Percentiles rank a stretch among this genome's conserved stretches.
phyloP scores from a whole-genome alignment of 1,139 yeast species.

The Magnusiomyces sp. region DNA sequence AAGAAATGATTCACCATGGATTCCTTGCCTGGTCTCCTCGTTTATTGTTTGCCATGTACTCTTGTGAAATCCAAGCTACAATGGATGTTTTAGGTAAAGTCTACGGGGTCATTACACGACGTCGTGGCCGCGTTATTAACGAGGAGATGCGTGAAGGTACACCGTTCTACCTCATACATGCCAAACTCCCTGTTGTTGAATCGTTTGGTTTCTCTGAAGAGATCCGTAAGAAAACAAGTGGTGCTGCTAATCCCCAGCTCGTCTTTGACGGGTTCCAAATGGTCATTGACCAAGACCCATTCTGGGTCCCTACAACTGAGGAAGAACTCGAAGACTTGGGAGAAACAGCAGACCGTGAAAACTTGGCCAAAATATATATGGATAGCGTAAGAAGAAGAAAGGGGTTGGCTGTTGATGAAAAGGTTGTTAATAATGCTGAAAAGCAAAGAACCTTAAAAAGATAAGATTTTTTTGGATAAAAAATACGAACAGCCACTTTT shows the following conservation, averaged over 20 bases:
- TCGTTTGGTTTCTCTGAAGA: constrained; percentile 97
- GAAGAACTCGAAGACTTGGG: constrained; percentile 93
- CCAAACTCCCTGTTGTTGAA: constrained; percentile 85
- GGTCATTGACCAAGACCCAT: constrained; percentile 78
- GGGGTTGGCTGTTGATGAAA: constrained; percentile 84
- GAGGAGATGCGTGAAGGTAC: constrained; percentile 99
- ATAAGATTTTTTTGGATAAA: constrained; percentile 5
- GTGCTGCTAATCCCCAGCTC: constrained; percentile 95
- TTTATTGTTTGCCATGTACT: constrained; percentile 81
- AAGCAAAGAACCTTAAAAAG: constrained; percentile 62
- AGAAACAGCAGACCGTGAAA: constrained; percentile 86
- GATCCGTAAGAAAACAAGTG: constrained; percentile 85
- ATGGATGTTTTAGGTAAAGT: constrained; percentile 93
- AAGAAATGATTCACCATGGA: constrained; percentile 63
- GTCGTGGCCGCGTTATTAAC: constrained; percentile 75
- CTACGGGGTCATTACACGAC: constrained; percentile 83
- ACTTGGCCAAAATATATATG: constrained; percentile 81
- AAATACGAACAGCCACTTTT: neutral
- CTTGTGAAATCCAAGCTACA: constrained; percentile 92
- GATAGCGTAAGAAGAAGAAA: constrained; percentile 73
- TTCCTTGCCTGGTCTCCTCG: constrained; percentile 81
- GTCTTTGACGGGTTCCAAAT: constrained; percentile 84
- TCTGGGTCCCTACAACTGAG: constrained; percentile 99
- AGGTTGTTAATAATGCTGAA: constrained; percentile 84
- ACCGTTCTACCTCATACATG: constrained; percentile 82